A percentile compares a stretch with the other conserved stretches of the same genome.
Conservation (phyloP, 176 grass and related monocot genomes). For the Oryza punctata region DNA sequence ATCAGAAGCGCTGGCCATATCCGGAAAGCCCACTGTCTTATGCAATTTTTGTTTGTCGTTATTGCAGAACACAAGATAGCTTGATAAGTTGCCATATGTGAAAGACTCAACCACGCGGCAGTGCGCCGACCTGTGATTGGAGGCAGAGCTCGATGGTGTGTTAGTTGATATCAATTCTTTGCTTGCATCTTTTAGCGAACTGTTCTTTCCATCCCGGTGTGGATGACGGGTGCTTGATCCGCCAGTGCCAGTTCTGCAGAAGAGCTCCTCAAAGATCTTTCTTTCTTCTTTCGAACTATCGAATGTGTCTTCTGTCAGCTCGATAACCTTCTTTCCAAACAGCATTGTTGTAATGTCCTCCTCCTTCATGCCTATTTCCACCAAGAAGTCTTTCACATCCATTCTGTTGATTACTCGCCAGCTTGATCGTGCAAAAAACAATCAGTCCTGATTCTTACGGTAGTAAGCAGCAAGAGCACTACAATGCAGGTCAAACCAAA, state of each 20-base stretch:
- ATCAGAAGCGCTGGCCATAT: conserved; percentile 21
- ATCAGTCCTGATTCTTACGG: conserved; percentile 3
- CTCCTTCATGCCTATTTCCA: conserved; percentile 64
- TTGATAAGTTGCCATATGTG: conserved; percentile 59
- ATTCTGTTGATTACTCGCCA: conserved; percentile 39
- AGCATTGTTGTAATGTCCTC: conserved; percentile 65
- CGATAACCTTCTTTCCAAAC: conserved; percentile 56
- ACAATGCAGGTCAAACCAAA: not conserved
- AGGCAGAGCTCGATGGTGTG: conserved; percentile 18
- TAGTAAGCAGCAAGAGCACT: not conserved
- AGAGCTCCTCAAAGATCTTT: conserved; percentile 54
- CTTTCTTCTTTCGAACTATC: conserved; percentile 56
- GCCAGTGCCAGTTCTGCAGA: conserved; percentile 8
- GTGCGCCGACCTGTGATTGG: not conserved
- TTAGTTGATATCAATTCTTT: conserved; percentile 1
- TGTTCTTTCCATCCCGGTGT: not conserved
- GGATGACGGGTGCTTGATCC: not conserved
- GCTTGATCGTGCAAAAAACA: not conserved
- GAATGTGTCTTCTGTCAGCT: conserved; percentile 44
- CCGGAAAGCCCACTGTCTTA: conserved; percentile 7
- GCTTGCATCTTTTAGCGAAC: not conserved
- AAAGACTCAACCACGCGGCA: conserved; percentile 74
- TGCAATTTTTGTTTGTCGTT: not conserved
- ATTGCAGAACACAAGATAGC: conserved; percentile 54
- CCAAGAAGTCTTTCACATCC: conserved; percentile 43